phyloP scores from a whole-genome alignment of 2,329 filamentous ascomycete species.

The Lasiodiplodia hormozganensis region DNA sequence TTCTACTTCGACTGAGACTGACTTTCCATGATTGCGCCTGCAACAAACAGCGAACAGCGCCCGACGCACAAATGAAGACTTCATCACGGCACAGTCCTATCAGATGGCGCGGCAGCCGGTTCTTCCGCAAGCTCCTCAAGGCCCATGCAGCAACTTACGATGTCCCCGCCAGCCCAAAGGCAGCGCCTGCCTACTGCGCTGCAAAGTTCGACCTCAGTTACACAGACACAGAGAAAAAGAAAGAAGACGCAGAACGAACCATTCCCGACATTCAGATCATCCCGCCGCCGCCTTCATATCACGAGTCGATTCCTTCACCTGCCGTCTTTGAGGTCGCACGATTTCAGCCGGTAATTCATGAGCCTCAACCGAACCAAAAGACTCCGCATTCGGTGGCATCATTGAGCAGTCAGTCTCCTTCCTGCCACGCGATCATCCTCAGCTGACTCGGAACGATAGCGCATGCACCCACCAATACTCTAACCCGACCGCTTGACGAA shows the following conservation, averaged over 20 bases:
- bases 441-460: background rate
- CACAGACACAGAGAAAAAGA: background rate
- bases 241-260: background rate
- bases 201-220: background rate
- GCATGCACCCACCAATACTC: background rate
- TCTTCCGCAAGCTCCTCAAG: constrained; percentile 7
- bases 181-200: no score
- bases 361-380: background rate
- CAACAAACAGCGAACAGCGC: no score
- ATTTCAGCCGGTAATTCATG: background rate
- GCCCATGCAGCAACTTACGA: background rate
- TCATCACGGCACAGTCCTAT: background rate
- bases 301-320: background rate
- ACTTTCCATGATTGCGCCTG: no score
- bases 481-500: background rate
- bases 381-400: background rate
- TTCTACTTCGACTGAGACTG: background rate
- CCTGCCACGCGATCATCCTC: background rate
- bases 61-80: background rate
- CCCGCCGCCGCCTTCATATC: background rate
- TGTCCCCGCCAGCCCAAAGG: no score
- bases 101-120: background rate
- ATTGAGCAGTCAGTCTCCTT: background rate
- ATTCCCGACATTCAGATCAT: background rate
- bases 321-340: background rate